Evolutionary conservation across 2,329 filamentous ascomycete genomes (phyloP), one percentile per base, ranked within the genome.

Genomic region (Pseudopithomyces chartarum): DNA sequence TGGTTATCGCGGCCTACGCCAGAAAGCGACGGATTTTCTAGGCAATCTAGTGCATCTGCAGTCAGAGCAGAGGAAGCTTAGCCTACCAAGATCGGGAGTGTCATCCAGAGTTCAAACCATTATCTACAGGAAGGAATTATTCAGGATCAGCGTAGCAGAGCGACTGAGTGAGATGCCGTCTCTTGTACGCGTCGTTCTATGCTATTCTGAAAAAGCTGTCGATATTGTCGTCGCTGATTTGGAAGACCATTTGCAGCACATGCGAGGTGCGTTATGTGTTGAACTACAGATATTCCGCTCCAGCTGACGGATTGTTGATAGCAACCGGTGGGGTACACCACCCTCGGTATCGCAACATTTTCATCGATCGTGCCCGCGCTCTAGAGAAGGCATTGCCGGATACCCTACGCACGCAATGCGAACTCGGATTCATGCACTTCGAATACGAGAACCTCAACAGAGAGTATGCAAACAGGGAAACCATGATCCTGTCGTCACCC

Each of bases 401-500:
- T 1, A 54, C 64, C 2, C 53, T 74, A 11, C 67, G 64, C 49
- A 45, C 65, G 10, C 59, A 68, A 47, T 63, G 66, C 40, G 69
- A 73, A 45, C 54, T 67, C 19, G 74, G 65, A 1, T 59, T 76
- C 15, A 74, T 75, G 73, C 73, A 76, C 53, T 54, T 73, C 22
- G 70, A 74, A 48, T 73, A 76, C 26, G 73, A 76, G 54, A 51
- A 67, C 22, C 59, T 76, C 19, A 54, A 65, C 10, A 67, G 63
- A n/a, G 69, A 64, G 20, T 76, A 77, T 52, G 65, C 63, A 42
- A 77, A 77, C 48, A 60, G 62, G 7, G 68, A 73, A 36, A 77
- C 74, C 2, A 76, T 77, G 74, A n/a, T 34, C 17, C 58, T 69
- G 3, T 65, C 62, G 7, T 69, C 75, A 34, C 50, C 58, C 7